Evolutionary conservation across 108 stramenopile genomes (phyloP), one percentile per base, ranked within the genome.

Genomic region (Skeletonema costatum): DNA sequence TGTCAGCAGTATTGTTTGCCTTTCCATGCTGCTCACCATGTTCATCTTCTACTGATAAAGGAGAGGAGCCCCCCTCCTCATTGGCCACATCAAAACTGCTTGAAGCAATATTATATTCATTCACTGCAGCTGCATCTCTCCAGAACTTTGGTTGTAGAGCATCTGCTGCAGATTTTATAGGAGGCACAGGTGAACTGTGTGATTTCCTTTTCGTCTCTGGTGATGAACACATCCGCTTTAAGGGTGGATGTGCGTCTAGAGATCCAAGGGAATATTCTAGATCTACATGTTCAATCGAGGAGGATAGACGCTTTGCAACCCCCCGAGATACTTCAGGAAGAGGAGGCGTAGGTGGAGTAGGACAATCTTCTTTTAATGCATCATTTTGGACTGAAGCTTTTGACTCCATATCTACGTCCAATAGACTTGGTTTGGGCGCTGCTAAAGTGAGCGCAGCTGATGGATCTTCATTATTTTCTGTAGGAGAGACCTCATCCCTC

Each of bases 11-110:
- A 48, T 68, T 46, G 16, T 48, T 29, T 64, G 46, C 42, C 25
- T 36, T 35, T 44, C 17, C 30, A 31, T 33, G 32, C 3, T 58
- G 46, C 5, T 39, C 12, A 51, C 32, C 69, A 56, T 9, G 25
- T 31, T 2, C 32, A 46, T 64, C n/a, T n/a, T 32, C 51, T 2
- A 60, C 51, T 31, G 63, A 53, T 32, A 74, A 65, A n/a, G 79
- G 68, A 21, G 79, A 80, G 38, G 79, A 70, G 17, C 79, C 73
- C n/a, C 79, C 73, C 14, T 73, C 72, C 9, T 80, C 79, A 19
- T 74, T 62, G 13, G 68, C 73, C 12, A 80, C 73, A 70, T 73
- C 71, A 65, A 74, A 74, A 64, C 73, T 74, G 66, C 58, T 63
- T 21, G 79, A 63, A 32, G 78, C 71, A 17, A 73, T 70, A 42